Percentiles rank a stretch among this genome's conserved stretches.
Conservation (phyloP, 2,329 filamentous ascomycete genomes). For the Stachybotrys chartarum region DNA sequence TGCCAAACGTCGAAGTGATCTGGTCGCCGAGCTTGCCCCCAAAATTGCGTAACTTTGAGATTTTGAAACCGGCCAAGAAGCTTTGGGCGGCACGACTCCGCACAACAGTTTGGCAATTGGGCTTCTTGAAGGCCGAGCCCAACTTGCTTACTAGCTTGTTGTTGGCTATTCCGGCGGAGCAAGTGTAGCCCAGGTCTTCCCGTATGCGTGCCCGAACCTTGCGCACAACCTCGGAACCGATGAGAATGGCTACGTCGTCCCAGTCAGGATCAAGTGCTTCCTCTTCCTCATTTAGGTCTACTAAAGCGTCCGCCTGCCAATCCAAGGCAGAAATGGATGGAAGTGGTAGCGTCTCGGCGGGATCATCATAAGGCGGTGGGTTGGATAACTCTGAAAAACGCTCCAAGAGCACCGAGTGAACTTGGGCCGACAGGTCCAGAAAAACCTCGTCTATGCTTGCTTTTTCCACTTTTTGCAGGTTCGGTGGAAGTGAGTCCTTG, state of each 20-base stretch:
- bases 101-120: slow-evolving; percentile 90
- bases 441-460: slow-evolving; percentile 96
- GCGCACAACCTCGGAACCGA: slow-evolving; percentile 84
- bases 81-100: slow-evolving; percentile 73
- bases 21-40: slow-evolving; percentile 92
- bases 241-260: slow-evolving; percentile 84
- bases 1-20: slow-evolving; percentile 71
- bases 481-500: slow-evolving; percentile 61
- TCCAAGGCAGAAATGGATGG: slow-evolving; percentile 65
- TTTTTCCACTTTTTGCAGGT: slow-evolving; percentile 76
- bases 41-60: slow-evolving; percentile 91
- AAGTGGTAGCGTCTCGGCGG: slow-evolving; percentile 61
- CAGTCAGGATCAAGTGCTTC: slow-evolving; percentile 85
- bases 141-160: slow-evolving; percentile 97
- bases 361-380: slow-evolving; percentile 67
- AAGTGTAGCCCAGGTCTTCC: slow-evolving; percentile 74
- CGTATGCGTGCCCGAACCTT: slow-evolving; percentile 63
- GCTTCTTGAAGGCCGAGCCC: slow-evolving; percentile 86
- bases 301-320: slow-evolving; percentile 76
- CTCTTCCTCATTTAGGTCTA: slow-evolving; percentile 68
- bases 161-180: slow-evolving; percentile 77
- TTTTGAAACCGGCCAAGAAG: slow-evolving; percentile 81
- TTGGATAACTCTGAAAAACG: slow-evolving; percentile 64
- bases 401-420: slow-evolving; percentile 67
- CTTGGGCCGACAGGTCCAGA: slow-evolving; percentile 78